A percentile compares a stretch with the other conserved stretches of the same genome.
Evolutionary conservation across 768 basidiomycete species (phyloP).

Genomic region (Pluteus cervinus): DNA sequence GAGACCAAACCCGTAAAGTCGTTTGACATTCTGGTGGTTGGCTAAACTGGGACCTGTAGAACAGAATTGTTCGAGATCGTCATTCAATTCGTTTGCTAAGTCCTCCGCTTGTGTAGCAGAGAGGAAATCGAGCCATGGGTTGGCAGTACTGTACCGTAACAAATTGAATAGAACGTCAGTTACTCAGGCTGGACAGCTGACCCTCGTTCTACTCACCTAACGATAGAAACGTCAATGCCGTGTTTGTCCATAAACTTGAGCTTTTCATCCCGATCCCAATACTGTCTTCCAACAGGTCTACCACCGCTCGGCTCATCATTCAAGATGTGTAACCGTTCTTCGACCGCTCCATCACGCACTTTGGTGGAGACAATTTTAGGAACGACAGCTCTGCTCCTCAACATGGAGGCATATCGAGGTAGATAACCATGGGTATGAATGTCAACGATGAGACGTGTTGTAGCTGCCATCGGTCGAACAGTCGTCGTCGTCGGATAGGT

Average conservation of each 20-base stretch:
- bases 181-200: background rate
- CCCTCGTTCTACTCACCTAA: slow-evolving; percentile 48
- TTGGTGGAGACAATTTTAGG: slow-evolving; percentile 58
- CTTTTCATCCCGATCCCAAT: slow-evolving; percentile 74
- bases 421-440: slow-evolving; percentile 86
- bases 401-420: slow-evolving; percentile 66
- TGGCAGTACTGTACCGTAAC: slow-evolving; percentile 55
- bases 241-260: slow-evolving; percentile 82
- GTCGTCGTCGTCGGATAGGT: slow-evolving; percentile 21
- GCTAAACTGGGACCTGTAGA: slow-evolving; percentile 47
- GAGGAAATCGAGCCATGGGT: slow-evolving; percentile 91
- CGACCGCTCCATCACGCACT: slow-evolving; percentile 38
- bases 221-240: slow-evolving; percentile 72
- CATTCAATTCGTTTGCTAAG: slow-evolving; percentile 68
- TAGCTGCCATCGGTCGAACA: too few relatives aligned
- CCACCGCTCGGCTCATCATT: slow-evolving; percentile 78
- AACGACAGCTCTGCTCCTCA: slow-evolving; percentile 56
- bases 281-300: slow-evolving; percentile 77
- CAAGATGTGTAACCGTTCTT: slow-evolving; percentile 72
- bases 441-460: slow-evolving; percentile 66
- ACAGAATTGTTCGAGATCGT: slow-evolving; percentile 76
- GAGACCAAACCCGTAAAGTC: slow-evolving; percentile 80
- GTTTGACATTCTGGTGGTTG: slow-evolving; percentile 36
- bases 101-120: slow-evolving; percentile 56
- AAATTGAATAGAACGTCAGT: slow-evolving; percentile 5